These are phyloP conservation scores for Wickerhamomyces pijperi DNA, from an alignment of 805 yeast genomes.

Conservation along the genomic window DNA sequence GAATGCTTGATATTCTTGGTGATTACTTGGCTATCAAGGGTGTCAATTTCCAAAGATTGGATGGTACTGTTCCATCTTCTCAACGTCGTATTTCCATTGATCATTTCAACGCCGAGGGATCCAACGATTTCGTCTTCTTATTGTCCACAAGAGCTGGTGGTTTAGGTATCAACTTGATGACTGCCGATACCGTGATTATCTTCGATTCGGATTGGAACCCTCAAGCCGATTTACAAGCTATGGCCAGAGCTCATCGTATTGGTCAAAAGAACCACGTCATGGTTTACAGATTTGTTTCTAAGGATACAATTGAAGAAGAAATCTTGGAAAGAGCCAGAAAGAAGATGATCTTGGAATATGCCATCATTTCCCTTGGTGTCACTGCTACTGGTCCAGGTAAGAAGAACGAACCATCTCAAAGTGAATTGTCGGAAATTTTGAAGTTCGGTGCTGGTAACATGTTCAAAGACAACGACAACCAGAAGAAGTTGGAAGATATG, in stretches of 20 bases:
- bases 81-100: slow-evolving; percentile 92
- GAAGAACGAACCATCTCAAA: slow-evolving; percentile 65
- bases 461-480: slow-evolving; percentile 94
- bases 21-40: slow-evolving; percentile 87
- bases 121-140: slow-evolving; percentile 83
- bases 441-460: slow-evolving; percentile 98
- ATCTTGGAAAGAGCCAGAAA: slow-evolving; percentile 93
- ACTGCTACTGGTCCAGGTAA: slow-evolving; percentile 50
- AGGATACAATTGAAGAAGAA: slow-evolving; percentile 96
- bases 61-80: slow-evolving; percentile 92
- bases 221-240: slow-evolving; percentile 97
- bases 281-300: slow-evolving; percentile 95
- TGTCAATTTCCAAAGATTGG: slow-evolving; percentile 80
- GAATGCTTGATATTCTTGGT: slow-evolving; percentile 89
- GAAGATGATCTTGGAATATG: slow-evolving; percentile 97
- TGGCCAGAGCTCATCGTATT: slow-evolving; percentile 99
- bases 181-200: slow-evolving; percentile 96
- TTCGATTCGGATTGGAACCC: slow-evolving; percentile 99
- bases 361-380: slow-evolving; percentile 91
- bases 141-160: slow-evolving; percentile 98
- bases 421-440: slow-evolving; percentile 83
- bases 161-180: slow-evolving; percentile 94
- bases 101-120: slow-evolving; percentile 89
- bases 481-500: slow-evolving; percentile 88
- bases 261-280: slow-evolving; percentile 98